Base-by-base conservation (phyloP, 495 filamentous ascomycete species). In the Trypethelium eluteriae region DNA sequence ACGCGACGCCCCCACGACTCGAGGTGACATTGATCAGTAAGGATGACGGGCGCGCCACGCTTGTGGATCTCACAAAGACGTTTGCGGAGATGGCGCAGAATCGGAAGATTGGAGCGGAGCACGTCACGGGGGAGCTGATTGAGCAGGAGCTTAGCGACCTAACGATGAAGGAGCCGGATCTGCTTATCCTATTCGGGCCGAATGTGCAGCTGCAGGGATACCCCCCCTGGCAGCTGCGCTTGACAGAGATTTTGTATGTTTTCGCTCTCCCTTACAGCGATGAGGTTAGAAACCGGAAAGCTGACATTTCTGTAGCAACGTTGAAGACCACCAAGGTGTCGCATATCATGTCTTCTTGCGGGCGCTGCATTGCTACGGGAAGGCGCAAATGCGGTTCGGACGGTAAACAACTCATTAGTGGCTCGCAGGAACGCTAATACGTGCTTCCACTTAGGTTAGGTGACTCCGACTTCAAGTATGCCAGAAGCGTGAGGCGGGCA, bases 41-140 rank as follows among this genome's bases (percentile, higher is more conserved):
- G 34, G 88, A 91, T 46, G 94, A 98, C 73, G 93, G 93, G 39
- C 88, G 92, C 46, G 89, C 95, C 72, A 96, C 93, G 10, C 82
- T 98, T 64, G 92, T 97, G 10, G 94, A 98, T 76, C 83, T 98
- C 36, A 98, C 95, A 53, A 95, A 93, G 73, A 97, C 95, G 2
- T 81, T 98, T 9, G 84, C 93, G 5, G 91, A 96, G 70, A 96
- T 98, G 93, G 85, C 90, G 3, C 94, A 98, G 78, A 86, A 89
- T 66, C 86, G 87, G 62, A 96, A 96, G 76, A 77, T 98, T 32
- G 83, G 83, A 2, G 79, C 88, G 0, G 77, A 82, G 18, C 93
- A 98, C 74, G 92, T 98, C 67, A 90, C 84, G 50, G 79, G 83
- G 18, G 91, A 96, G 68, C 79, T 98, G 49, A 86, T 98, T n/a